Percentiles rank a stretch among this genome's conserved stretches.
phyloP scores from a whole-genome alignment of 2,329 filamentous ascomycete species.

The Akanthomyces lecanii region DNA sequence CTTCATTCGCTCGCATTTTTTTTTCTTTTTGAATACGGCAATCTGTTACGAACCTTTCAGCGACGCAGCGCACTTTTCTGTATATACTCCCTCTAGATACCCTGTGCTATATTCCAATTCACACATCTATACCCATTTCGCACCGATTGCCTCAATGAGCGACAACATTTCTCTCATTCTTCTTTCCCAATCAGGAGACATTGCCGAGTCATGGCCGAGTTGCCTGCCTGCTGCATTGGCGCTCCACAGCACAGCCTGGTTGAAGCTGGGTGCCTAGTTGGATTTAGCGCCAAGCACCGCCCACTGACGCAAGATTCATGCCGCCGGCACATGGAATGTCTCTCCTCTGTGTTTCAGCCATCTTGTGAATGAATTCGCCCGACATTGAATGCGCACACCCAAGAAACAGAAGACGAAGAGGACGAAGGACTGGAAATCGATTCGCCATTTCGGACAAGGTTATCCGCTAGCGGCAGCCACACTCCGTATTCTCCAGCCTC shows the following conservation, averaged over 20 bases:
- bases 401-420: too few species aligned
- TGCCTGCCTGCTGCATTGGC: not conserved
- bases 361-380: not conserved
- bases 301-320: not conserved
- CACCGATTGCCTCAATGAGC: not conserved
- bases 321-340: not conserved
- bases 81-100: slow-evolving; percentile 10
- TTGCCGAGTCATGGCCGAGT: not conserved
- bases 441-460: not conserved
- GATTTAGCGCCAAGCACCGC: slow-evolving; percentile 11
- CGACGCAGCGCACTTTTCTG: not conserved
- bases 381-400: too few species aligned
- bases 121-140: not conserved
- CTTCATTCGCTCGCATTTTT: not conserved
- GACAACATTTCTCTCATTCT: not conserved
- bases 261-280: not conserved
- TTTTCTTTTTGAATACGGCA: not conserved
- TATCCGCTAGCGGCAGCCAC: not conserved
- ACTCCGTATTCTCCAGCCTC: not conserved
- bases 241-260: slow-evolving; percentile 7
- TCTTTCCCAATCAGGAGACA: not conserved
- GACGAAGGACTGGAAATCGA: too few species aligned
- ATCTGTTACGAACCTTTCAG: not conserved
- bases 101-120: slow-evolving; percentile 6
- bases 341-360: not conserved